These are phyloP conservation scores for Aspergillus vadensis DNA, from an alignment of 2,329 filamentous ascomycete species.

Conservation along the genomic window DNA sequence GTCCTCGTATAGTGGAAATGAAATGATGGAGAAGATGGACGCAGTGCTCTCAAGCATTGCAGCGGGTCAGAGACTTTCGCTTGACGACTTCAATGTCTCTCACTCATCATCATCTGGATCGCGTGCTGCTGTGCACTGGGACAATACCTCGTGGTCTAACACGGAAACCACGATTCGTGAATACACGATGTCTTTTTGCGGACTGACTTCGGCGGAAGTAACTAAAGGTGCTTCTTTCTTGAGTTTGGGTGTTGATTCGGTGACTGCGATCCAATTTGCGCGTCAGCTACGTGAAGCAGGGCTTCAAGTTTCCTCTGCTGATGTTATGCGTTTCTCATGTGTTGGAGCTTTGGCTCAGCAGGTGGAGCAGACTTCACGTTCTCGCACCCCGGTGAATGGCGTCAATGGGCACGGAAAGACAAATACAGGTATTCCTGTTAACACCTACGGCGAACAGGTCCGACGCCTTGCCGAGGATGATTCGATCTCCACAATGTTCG, in stretches of 20 bases:
- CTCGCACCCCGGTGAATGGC: slow-evolving; percentile 9
- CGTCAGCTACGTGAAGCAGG: slow-evolving; percentile 31
- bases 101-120: slow-evolving; percentile 1
- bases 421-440: slow-evolving; percentile 1
- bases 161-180: slow-evolving; percentile 28
- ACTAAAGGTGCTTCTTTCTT: slow-evolving; percentile 36
- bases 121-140: slow-evolving; percentile 16
- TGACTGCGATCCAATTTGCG: slow-evolving; percentile 38
- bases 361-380: slow-evolving; percentile 16
- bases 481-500: slow-evolving; percentile 30
- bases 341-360: slow-evolving; percentile 29
- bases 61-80: slow-evolving; percentile 25
- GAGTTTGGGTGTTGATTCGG: slow-evolving; percentile 36
- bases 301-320: slow-evolving; percentile 35
- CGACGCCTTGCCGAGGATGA: slow-evolving; percentile 21
- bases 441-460: slow-evolving; percentile 18
- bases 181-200: slow-evolving; percentile 27
- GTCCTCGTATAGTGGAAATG: slow-evolving; percentile 21
- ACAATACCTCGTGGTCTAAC: slow-evolving; percentile 25
- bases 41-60: slow-evolving; percentile 31
- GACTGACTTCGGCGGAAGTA: slow-evolving; percentile 25
- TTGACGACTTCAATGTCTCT: slow-evolving; percentile 28
- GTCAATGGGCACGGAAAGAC: neutral
- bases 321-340: slow-evolving; percentile 38
- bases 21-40: slow-evolving; percentile 37